A percentile compares a stretch with the other conserved stretches of the same genome.
These are phyloP conservation scores for Pyrus bretschneideri DNA, from an alignment of 306 rosid genomes.

Conservation along the genomic window DNA sequence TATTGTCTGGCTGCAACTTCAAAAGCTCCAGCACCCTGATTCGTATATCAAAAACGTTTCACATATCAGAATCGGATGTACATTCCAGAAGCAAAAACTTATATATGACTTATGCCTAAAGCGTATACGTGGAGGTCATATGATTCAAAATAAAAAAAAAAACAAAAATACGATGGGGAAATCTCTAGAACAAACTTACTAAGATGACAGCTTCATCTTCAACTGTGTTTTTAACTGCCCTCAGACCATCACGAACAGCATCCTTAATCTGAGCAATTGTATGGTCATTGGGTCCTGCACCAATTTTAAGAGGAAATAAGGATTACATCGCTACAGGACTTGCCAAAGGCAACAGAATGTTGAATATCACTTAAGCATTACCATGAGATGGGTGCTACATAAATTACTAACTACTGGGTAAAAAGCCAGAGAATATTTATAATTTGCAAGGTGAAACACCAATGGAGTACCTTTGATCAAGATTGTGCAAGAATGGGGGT, in stretches of 20 bases:
- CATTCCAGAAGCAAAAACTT: background rate
- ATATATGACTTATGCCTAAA: background rate
- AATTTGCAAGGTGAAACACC: background rate
- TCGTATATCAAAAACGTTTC: background rate
- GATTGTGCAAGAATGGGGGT: conserved; percentile 91
- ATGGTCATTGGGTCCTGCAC: conserved; percentile 95
- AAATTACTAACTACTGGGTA: background rate
- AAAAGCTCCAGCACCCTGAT: conserved; percentile 96
- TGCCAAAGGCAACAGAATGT: conserved; percentile 4
- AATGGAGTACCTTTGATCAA: conserved; percentile 72
- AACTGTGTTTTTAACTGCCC: conserved; percentile 92
- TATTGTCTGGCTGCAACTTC: conserved; percentile 96
- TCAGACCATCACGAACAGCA: conserved; percentile 94
- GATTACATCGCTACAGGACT: conserved; percentile 14
- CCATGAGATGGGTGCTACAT: background rate
- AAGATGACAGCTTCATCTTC: conserved; percentile 89
- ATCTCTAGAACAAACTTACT: conserved; percentile 27
- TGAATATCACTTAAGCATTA: background rate
- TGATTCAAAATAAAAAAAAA: background rate
- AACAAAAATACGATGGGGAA: background rate
- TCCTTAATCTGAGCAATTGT: conserved; percentile 98
- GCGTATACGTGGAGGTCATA: background rate
- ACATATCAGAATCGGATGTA: background rate
- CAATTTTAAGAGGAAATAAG: conserved; percentile 10
- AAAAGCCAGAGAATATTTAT: background rate